Percentiles rank a stretch among this genome's conserved stretches.
phyloP scores from a whole-genome alignment of 805 yeast species.

The Candida qinlingensis region DNA sequence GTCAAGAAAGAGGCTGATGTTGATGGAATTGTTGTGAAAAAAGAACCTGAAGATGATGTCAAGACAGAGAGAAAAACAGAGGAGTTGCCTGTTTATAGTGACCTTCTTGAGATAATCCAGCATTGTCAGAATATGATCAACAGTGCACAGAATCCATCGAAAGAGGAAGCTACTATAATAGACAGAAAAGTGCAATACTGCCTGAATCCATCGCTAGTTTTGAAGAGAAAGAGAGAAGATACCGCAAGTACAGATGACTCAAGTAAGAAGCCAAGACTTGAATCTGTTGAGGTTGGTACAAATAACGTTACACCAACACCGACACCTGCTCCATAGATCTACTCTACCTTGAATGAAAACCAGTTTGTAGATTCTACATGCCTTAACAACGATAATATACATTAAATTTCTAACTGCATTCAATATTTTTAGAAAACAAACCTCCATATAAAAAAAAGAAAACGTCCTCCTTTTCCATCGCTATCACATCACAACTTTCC shows the following conservation, averaged over 20 bases:
- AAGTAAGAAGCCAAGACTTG: slow-evolving; percentile 23
- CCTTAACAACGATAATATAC: background rate
- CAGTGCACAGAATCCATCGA: slow-evolving; percentile 39
- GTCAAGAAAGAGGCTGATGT: slow-evolving; percentile 2
- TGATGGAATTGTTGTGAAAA: slow-evolving; percentile 1
- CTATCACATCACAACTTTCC: background rate
- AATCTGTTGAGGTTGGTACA: slow-evolving; percentile 4
- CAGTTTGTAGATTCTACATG: no score
- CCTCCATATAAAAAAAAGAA: no score
- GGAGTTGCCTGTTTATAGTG: slow-evolving; percentile 28
- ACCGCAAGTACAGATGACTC: slow-evolving; percentile 23
- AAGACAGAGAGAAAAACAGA: slow-evolving; percentile 3
- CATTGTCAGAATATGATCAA: slow-evolving; percentile 45
- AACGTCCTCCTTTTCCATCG: no score
- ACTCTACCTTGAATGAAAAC: no score
- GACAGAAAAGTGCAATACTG: slow-evolving; percentile 62
- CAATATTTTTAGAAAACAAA: background rate
- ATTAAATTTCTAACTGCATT: background rate
- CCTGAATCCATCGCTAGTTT: slow-evolving; percentile 49
- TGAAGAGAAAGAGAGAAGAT: slow-evolving; percentile 39
- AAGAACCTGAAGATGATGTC: slow-evolving; percentile 14
- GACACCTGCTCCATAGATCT: background rate
- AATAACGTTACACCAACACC: background rate
- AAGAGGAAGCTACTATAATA: slow-evolving; percentile 57
- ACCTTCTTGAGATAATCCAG: slow-evolving; percentile 38